These are phyloP conservation scores for Candida yuanshanica DNA, from an alignment of 805 yeast species.

Conservation along the genomic window DNA sequence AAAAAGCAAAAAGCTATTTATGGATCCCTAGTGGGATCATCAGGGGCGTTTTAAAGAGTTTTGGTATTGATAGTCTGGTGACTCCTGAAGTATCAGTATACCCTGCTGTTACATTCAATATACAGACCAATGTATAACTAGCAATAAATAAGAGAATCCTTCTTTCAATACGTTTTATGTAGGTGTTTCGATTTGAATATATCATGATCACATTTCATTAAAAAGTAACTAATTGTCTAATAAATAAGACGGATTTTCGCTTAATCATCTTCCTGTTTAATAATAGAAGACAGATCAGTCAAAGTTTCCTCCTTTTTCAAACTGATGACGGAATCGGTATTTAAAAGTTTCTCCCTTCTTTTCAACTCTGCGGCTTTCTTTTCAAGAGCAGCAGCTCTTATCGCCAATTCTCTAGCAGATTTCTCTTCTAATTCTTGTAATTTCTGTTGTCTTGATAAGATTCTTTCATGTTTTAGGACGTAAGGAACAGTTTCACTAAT, in stretches of 20 bases:
- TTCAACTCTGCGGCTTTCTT: constrained; percentile 62
- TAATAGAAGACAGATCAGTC: constrained; percentile 46
- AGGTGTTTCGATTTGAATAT: too few species aligned
- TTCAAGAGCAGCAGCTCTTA: constrained; percentile 71
- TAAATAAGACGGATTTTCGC: not conserved
- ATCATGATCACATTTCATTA: not conserved
- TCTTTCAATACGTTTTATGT: too few species aligned
- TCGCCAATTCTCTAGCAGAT: constrained; percentile 66
- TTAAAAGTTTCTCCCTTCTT: constrained; percentile 52
- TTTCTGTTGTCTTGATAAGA: constrained; percentile 69
- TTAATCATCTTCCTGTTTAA: constrained; percentile 17
- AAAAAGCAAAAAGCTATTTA: constrained; percentile 42
- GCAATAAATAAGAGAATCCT: too few species aligned
- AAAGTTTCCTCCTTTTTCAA: constrained; percentile 47
- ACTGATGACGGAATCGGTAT: constrained; percentile 22
- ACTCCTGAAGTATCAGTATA: constrained; percentile 55
- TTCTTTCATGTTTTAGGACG: constrained; percentile 69
- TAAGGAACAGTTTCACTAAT: constrained; percentile 85
- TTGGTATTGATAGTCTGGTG: constrained; percentile 64
- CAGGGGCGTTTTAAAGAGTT: constrained; percentile 61
- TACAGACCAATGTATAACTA: constrained; percentile 40
- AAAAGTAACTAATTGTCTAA: not conserved
- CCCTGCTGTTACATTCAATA: constrained; percentile 70
- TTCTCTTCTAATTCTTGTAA: constrained; percentile 75
- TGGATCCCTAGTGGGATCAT: constrained; percentile 77